Conservation (phyloP, 345 rosid species). For the Rhizophora mangle region DNA sequence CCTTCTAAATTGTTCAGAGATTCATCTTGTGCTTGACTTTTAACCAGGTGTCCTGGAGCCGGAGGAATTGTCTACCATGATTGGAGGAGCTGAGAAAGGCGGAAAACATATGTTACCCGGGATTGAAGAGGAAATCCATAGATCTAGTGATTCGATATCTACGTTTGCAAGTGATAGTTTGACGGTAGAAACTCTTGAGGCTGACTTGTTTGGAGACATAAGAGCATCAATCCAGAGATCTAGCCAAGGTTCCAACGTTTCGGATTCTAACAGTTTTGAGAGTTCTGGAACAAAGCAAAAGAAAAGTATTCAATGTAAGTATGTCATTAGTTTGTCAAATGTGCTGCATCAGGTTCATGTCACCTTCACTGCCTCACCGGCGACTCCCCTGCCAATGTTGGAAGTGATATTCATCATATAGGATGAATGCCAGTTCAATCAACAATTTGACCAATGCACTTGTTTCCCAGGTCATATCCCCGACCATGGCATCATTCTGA, state of each 20-base stretch:
- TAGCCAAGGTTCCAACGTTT: constrained; percentile 26
- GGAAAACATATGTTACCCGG: constrained; percentile 42
- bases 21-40: not conserved
- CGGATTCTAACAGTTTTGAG: constrained; percentile 30
- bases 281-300: constrained; percentile 27
- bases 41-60: constrained; percentile 74
- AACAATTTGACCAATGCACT: not conserved
- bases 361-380: not conserved
- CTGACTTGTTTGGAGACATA: constrained; percentile 63
- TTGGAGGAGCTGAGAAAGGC: constrained; percentile 44
- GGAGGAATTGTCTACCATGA: constrained; percentile 78
- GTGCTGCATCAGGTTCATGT: not conserved
- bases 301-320: constrained; percentile 47
- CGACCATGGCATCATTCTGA: not conserved
- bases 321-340: not conserved
- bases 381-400: not conserved
- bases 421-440: not conserved
- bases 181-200: constrained; percentile 45
- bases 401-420: not conserved
- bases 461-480: not conserved
- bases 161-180: constrained; percentile 66
- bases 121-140: constrained; percentile 64
- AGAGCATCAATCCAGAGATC: constrained; percentile 79
- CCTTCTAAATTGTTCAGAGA: not conserved
- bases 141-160: constrained; percentile 75